Percentiles rank a stretch among this genome's conserved stretches.
Evolutionary conservation across 148 eudicot genomes (phyloP).

Genomic region (Amaranthus cruentus): DNA sequence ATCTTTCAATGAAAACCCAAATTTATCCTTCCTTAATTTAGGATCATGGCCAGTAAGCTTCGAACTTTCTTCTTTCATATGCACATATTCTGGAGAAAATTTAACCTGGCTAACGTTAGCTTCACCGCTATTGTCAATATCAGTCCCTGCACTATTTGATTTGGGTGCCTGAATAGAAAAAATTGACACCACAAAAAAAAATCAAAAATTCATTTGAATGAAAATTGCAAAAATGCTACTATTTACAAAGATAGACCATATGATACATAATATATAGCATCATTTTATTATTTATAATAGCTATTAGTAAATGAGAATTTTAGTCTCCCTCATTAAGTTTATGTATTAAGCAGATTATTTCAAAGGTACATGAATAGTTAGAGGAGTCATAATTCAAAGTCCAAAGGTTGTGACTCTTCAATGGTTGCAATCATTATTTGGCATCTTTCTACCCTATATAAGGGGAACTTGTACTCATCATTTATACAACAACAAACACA

Average conservation of each 20-base stretch:
- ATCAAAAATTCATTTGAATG: not conserved
- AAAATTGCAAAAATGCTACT: too few species aligned
- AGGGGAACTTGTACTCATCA: too few species aligned
- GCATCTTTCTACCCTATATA: too few species aligned
- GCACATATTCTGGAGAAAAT: conserved; percentile 10
- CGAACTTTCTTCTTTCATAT: conserved; percentile 9
- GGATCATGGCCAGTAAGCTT: conserved; percentile 12
- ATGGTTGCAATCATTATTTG: too few species aligned
- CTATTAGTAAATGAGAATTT: too few species aligned
- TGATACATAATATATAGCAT: not conserved
- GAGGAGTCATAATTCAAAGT: too few species aligned
- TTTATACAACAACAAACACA: too few species aligned
- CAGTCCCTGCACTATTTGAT: conserved; percentile 30
- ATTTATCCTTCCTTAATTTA: conserved; percentile 10
- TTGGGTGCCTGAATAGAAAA: conserved; percentile 48
- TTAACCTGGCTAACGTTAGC: conserved; percentile 19
- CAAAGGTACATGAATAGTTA: too few species aligned
- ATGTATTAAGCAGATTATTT: too few species aligned
- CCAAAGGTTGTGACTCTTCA: too few species aligned
- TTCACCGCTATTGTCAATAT: conserved; percentile 26
- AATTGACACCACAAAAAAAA: conserved; percentile 1
- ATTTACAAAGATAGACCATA: not conserved
- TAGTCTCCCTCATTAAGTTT: too few species aligned
- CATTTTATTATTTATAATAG: too few species aligned
- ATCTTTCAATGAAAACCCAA: conserved; percentile 18